Evolutionary conservation across 225 moss, liverwort and hornwort species (phyloP), one percentile per base, ranked within the genome.

Genomic region (Antitrichia curtipendula): DNA sequence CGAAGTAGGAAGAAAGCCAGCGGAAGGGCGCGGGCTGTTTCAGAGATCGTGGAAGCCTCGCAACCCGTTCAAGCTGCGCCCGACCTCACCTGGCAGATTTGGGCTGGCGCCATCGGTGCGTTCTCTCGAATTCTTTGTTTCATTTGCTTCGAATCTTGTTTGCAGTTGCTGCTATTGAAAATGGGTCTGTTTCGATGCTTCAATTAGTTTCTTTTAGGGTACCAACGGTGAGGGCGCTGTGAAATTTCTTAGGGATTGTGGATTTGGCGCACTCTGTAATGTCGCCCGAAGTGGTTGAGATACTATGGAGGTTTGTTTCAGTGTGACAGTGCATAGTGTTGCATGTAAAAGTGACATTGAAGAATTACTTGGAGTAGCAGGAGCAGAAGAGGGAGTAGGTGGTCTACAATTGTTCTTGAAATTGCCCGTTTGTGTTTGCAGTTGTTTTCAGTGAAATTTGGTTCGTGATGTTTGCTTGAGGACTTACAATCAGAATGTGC

Each of bases 1-100:
- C 81, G 27, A 9, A 53, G 52, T 58, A 13, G 63, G 82, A 50
- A 63, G 84, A 76, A 41, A 41, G 43, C 15, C 78, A 49, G n/a
- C 27, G 85, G 85, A 45, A 82, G 74, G 18, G 61, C 79, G 11
- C 89, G 80, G 21, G 91, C 90, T 36, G 85, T 89, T 53, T 78
- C 80, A 47, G 91, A 93, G 88, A 87, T 91, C 24, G 89, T 66
- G 72, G 93, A 93, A 72, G 91, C 91, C 47, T 91, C 91, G 75
- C 91, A 91, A 89, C 87, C 90, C 64, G 17, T 93, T 31, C 93
- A 90, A 73, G 64, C 91, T 36, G 78, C 91, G 82, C 95, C 96
- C 60, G 98, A 96, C 53, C 89, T 96, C 88, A 91, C 98, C 49
- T 98, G 96, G 96, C 96, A 98, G 87, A 89, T 94, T 75, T 92